Base-by-base conservation (phyloP, 2,329 filamentous ascomycete genomes). In the Fusarium nisikadoi region DNA sequence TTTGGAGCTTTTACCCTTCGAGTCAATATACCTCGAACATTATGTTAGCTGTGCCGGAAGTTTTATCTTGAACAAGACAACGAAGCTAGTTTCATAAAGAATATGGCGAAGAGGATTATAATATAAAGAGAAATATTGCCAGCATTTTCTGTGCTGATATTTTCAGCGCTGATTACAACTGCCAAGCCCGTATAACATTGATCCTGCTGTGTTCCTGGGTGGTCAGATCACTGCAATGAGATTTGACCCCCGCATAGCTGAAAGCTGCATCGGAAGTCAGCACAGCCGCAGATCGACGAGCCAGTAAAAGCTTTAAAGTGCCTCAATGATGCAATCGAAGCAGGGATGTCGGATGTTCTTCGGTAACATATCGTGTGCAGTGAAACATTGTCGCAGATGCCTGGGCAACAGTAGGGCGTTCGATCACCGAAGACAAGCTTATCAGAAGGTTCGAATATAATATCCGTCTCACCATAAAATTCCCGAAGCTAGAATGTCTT, bases 1-100 rank as follows among this genome's bases (percentile, higher is more conserved):
- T 7, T 16, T 5, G 0, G 16, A 5, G 8, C 1, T 1, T 0
- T 27, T 20, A 2, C 8, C 8, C 6, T 20, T 10, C 9, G 25
- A 8, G 3, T 3, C 19, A 16, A n/a, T 19, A 2, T 46, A 46
- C 42, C 11, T 46, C 11, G 20, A 0, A 1, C 43, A 27, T 29
- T 46, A 3, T 29, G 8, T 10, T 20, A 16, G 8, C 1, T 16
- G 8, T 16, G 25, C 12, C 5, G 43, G 17, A 27, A 10, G 0
- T 14, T 3, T 3, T 46, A 0, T 27, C 8, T 46, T 16, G 25
- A 27, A 27, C 17, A 41, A 39, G 20, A 6, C 12, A 14, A 27
- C 12, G 14, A 27, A 27, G 12, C 2, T 6, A 20, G 25, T 45
- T 14, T 14, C 12, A 25, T 13, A 4, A 0, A 9, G 8, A 27